phyloP scores from a whole-genome alignment of 148 eudicot species.

The Rhododendron molle region DNA sequence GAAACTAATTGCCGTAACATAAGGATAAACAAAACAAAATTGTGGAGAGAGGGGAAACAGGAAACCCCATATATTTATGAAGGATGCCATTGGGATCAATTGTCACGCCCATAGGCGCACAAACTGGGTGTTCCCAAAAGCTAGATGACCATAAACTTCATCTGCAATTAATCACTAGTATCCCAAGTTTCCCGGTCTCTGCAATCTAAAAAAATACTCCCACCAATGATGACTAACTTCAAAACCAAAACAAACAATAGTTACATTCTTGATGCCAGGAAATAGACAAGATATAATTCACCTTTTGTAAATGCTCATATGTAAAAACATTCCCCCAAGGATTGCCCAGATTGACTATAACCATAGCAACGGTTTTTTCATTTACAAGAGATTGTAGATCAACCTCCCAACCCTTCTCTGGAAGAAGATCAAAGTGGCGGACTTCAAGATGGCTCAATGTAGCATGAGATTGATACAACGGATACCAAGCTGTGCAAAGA shows the following conservation, averaged over 20 bases:
- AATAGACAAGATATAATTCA: slow-evolving; percentile 3
- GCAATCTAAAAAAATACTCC: slow-evolving; percentile 37
- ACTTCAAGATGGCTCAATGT: slow-evolving; percentile 40
- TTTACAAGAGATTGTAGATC: slow-evolving; percentile 60
- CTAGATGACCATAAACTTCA: slow-evolving; percentile 66
- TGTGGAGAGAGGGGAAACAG: slow-evolving; percentile 7
- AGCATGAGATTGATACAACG: slow-evolving; percentile 55
- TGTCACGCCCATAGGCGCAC: slow-evolving; percentile 65
- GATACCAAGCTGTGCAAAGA: slow-evolving; percentile 57
- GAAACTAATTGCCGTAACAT: not conserved
- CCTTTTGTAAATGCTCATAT: slow-evolving; percentile 52
- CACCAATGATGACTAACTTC: not conserved
- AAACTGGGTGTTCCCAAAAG: slow-evolving; percentile 59
- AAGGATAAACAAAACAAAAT: not conserved
- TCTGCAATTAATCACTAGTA: slow-evolving; percentile 72
- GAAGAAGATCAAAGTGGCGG: slow-evolving; percentile 56
- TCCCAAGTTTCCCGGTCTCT: slow-evolving; percentile 66
- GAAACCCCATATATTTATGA: slow-evolving; percentile 47
- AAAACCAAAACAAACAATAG: not conserved
- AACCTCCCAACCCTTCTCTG: slow-evolving; percentile 70
- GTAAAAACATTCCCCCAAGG: slow-evolving; percentile 77
- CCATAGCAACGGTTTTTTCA: slow-evolving; percentile 71
- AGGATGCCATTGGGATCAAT: slow-evolving; percentile 54
- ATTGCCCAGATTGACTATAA: slow-evolving; percentile 72
- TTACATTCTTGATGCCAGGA: not conserved